Evolutionary conservation across 176 grass and related monocot genomes (phyloP).

Genomic region (Luzula sylvatica): DNA sequence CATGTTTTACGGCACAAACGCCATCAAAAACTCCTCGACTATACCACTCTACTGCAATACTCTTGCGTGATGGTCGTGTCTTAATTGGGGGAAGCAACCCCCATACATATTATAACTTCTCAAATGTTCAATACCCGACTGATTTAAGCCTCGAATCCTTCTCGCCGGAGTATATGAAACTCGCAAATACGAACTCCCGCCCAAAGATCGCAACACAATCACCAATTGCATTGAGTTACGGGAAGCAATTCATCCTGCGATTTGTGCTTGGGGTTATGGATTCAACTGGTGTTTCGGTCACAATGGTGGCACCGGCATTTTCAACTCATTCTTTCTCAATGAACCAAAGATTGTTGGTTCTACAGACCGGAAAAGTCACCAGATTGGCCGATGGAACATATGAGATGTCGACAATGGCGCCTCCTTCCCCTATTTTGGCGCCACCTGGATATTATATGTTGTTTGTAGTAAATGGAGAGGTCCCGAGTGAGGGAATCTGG

Average conservation of each 20-base stretch:
- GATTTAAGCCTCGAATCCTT: slow-evolving; percentile 76
- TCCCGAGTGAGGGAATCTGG: slow-evolving; percentile 69
- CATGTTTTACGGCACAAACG: slow-evolving; percentile 42
- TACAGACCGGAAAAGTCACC: slow-evolving; percentile 14
- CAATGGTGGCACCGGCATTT: slow-evolving; percentile 62
- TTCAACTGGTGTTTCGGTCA: slow-evolving; percentile 22
- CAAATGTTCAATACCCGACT: slow-evolving; percentile 50
- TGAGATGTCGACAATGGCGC: slow-evolving; percentile 24
- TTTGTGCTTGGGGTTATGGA: slow-evolving; percentile 18
- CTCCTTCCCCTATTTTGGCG: slow-evolving; percentile 31
- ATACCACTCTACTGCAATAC: slow-evolving; percentile 54
- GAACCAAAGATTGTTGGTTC: slow-evolving; percentile 64
- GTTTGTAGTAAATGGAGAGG: slow-evolving; percentile 57
- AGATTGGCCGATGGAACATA: slow-evolving; percentile 4
- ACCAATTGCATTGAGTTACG: slow-evolving; percentile 30
- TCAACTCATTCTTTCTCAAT: slow-evolving; percentile 78
- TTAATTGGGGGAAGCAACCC: slow-evolving; percentile 81
- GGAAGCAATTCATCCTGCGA: slow-evolving; percentile 20
- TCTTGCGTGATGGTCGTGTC: slow-evolving; percentile 61
- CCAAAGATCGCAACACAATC: slow-evolving; percentile 32
- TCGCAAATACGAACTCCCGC: slow-evolving; percentile 25
- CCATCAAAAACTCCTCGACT: slow-evolving; percentile 33
- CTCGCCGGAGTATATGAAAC: slow-evolving; percentile 55
- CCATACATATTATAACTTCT: slow-evolving; percentile 64
- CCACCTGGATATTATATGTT: slow-evolving; percentile 81